Conservation (phyloP, 2,329 filamentous ascomycete genomes). For the Aurifilum marmelostoma region DNA sequence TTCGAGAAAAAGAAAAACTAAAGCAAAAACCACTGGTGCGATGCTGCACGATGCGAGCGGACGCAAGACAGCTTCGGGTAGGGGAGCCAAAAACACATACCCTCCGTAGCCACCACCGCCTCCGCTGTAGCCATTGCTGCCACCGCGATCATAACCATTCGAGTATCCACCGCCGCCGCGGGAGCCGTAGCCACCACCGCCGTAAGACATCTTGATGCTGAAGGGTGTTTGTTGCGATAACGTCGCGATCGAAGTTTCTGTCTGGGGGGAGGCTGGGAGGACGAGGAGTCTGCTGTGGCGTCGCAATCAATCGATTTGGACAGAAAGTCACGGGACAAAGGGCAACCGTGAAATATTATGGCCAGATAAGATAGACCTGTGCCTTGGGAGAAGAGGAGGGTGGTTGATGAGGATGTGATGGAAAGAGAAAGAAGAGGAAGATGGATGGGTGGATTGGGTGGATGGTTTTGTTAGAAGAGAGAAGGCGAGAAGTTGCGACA, state of each 20-base stretch:
- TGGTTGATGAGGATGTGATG: constrained; percentile 25
- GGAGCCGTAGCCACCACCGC: constrained; percentile 45
- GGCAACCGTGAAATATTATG: constrained; percentile 12
- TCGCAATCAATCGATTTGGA: constrained; percentile 22
- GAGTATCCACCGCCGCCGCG: constrained; percentile 55
- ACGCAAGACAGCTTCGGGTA: constrained; percentile 11
- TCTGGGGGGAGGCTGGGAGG: constrained; percentile 22
- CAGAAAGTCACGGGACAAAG: constrained; percentile 19
- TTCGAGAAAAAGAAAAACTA: too few relatives aligned
- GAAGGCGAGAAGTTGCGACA: constrained; percentile 20
- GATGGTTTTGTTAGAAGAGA: not conserved
- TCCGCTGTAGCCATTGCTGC: constrained; percentile 53
- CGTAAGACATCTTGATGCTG: constrained; percentile 49
- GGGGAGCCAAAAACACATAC: constrained; percentile 35
- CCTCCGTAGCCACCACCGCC: constrained; percentile 43
- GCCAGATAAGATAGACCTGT: constrained; percentile 27
- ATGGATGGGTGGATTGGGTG: not conserved
- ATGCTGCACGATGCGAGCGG: not conserved
- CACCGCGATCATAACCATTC: constrained; percentile 47
- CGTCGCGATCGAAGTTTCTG: constrained; percentile 9
- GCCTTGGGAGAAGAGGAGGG: constrained; percentile 28
- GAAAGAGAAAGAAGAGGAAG: constrained; percentile 29
- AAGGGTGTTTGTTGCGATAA: constrained; percentile 16
- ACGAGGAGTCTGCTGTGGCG: constrained; percentile 17
- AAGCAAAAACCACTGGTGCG: not conserved